Conservation (phyloP, 108 stramenopile genomes). For the Nitzschia sp. region DNA sequence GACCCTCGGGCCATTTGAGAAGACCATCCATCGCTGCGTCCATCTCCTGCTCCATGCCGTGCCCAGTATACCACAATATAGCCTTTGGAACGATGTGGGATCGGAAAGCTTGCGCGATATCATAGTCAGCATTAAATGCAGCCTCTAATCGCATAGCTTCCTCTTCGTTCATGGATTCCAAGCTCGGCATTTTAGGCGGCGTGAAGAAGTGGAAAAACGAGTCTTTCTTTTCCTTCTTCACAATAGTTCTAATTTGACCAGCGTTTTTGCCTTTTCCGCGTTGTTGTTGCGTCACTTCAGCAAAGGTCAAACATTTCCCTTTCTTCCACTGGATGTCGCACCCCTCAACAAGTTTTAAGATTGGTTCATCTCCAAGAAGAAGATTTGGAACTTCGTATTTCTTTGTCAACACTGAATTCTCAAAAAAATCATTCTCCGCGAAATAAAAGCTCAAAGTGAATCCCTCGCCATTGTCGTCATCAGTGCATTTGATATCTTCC, state of each 20-base stretch:
- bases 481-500: conserved; percentile 68
- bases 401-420: conserved; percentile 85
- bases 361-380: conserved; percentile 88
- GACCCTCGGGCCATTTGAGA: conserved; percentile 12
- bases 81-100: conserved; percentile 88
- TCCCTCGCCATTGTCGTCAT: conserved; percentile 79
- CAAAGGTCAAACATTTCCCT: conserved; percentile 60
- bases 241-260: conserved; percentile 81
- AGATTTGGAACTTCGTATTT: conserved; percentile 91
- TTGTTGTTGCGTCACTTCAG: conserved; percentile 77
- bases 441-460: conserved; percentile 90
- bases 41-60: conserved; percentile 52
- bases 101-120: conserved; percentile 88
- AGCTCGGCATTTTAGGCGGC: conserved; percentile 65
- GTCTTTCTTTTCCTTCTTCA: conserved; percentile 69
- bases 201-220: conserved; percentile 94
- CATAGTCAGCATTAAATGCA: conserved; percentile 89
- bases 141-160: conserved; percentile 79
- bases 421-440: conserved; percentile 84
- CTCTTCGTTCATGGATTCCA: conserved; percentile 77
- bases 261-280: conserved; percentile 79
- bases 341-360: conserved; percentile 84
- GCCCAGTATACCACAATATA: conserved; percentile 92
- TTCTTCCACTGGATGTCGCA: conserved; percentile 86
- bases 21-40: conserved; percentile 33